Conservation (phyloP, 148 eudicot species). For the Euryodendron excelsum region DNA sequence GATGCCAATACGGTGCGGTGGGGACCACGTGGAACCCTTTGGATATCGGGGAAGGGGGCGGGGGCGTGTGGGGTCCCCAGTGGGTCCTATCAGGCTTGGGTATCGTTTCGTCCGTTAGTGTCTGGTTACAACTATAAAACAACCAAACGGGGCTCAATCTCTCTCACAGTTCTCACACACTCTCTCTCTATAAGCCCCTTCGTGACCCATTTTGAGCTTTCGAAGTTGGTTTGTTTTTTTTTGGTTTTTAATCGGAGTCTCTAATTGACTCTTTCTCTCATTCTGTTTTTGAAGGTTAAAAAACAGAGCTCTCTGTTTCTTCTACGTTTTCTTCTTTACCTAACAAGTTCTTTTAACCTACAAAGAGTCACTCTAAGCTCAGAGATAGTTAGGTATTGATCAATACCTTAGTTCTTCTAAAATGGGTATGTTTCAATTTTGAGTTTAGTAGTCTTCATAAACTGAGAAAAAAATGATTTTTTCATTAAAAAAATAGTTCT, state of each 20-base stretch:
- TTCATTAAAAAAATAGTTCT: not conserved
- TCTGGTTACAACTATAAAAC: slow-evolving; percentile 40
- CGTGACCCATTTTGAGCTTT: not conserved
- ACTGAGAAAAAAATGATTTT: not conserved
- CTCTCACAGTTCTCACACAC: slow-evolving; percentile 24
- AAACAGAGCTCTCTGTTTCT: slow-evolving; percentile 17
- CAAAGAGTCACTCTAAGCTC: not conserved
- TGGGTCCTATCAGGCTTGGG: slow-evolving; percentile 2
- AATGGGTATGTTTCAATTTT: slow-evolving; percentile 14
- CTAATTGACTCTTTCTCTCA: not conserved
- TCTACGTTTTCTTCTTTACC: not conserved
- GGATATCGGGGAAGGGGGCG: not conserved
- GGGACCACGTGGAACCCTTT: slow-evolving; percentile 29
- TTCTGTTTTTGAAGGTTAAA: not conserved
- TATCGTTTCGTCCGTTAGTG: slow-evolving; percentile 26
- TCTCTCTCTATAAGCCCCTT: slow-evolving; percentile 22
- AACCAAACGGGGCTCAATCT: slow-evolving; percentile 18
- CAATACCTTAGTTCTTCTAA: not conserved
- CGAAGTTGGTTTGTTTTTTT: not conserved
- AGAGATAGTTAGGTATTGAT: not conserved
- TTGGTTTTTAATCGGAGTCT: not conserved
- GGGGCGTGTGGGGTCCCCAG: slow-evolving; percentile 5
- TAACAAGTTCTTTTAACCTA: not conserved
- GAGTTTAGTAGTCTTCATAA: not conserved
- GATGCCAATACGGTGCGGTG: not conserved